Evolutionary conservation across 2,329 filamentous ascomycete genomes (phyloP), one percentile per base, ranked within the genome.

Genomic region (Chaetomiaceae sp.): DNA sequence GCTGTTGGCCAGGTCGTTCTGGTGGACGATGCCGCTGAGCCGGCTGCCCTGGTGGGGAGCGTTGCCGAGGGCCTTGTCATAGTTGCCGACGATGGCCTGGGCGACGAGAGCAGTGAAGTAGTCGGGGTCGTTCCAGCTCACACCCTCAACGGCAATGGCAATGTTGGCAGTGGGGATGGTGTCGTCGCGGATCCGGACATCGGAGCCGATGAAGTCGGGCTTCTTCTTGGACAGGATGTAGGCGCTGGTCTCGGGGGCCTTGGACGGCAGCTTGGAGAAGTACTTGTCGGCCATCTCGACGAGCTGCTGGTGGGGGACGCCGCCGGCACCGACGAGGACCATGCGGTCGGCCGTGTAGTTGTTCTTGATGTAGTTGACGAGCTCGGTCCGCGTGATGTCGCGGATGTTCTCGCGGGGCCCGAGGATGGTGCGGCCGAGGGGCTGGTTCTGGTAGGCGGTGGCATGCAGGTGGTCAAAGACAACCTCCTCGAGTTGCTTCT

Each of bases 291-390:
- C 94, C 63, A 99, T 85, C 70, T 92, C 87, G 67, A 99, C 94
- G 58, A 99, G 86, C 78, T 96, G 82, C 71, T 91, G 82, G 76
- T 99, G 94, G 63, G 92, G 90, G 61, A 99, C 81, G 66, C 94
- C 94, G 74, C 94, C 94, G 63, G 94, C 87, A 71, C 91, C 91
- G 64, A 96, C 94, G 44, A 99, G 87, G 62, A 99, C 92, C 92
- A 99, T 99, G 74, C 95, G 91, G 78, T 99, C 94, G 63, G 94
- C 92, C 55, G 91, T 96, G 83, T 99, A 99, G 84, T 99, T 99
- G 78, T 84, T 94, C 83, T 95, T 96, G 83, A 99, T 97, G 80
- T 99, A 99, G 79, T 88, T 88, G 73, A 81, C 78, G 64, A 99
- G 82, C 75, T 99, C 92, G 67, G 89, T 84, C 68, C 91, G 87